These are phyloP conservation scores for Fusarium clavum DNA, from an alignment of 2,329 filamentous ascomycete species.

Conservation along the genomic window DNA sequence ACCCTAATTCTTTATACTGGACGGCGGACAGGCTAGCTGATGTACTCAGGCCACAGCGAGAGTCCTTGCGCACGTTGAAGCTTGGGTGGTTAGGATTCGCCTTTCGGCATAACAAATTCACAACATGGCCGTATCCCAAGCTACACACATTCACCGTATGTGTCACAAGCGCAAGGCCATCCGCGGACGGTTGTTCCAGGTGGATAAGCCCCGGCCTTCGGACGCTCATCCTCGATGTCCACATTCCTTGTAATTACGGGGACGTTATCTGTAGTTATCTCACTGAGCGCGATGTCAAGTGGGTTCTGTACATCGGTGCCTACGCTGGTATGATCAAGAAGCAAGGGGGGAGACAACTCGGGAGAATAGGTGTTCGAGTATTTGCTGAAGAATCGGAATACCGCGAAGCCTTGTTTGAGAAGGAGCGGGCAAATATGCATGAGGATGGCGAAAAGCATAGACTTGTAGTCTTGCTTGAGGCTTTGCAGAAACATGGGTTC, in stretches of 20 bases:
- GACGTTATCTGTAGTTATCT: not conserved
- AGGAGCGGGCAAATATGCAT: no score
- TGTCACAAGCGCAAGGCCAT: not conserved
- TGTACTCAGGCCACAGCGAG: not conserved
- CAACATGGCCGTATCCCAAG: not conserved
- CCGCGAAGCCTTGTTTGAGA: no score
- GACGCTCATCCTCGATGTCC: not conserved
- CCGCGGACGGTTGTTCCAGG: not conserved
- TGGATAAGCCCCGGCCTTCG: not conserved
- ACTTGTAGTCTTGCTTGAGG: not conserved
- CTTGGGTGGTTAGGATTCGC: not conserved
- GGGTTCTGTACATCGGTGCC: not conserved
- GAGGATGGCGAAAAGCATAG: no score
- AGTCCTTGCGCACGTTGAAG: not conserved
- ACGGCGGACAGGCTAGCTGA: not conserved
- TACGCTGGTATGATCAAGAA: not conserved
- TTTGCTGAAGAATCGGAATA: no score
- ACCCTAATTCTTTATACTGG: no score
- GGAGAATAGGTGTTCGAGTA: not conserved
- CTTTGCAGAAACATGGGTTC: not conserved
- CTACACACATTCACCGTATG: not conserved
- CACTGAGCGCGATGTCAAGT: not conserved
- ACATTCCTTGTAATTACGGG: no score
- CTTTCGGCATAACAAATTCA: not conserved
- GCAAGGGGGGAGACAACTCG: no score